Percentiles rank a stretch among this genome's conserved stretches.
phyloP scores from a whole-genome alignment of 2,329 filamentous ascomycete species.

The Trichoderma polysporum region DNA sequence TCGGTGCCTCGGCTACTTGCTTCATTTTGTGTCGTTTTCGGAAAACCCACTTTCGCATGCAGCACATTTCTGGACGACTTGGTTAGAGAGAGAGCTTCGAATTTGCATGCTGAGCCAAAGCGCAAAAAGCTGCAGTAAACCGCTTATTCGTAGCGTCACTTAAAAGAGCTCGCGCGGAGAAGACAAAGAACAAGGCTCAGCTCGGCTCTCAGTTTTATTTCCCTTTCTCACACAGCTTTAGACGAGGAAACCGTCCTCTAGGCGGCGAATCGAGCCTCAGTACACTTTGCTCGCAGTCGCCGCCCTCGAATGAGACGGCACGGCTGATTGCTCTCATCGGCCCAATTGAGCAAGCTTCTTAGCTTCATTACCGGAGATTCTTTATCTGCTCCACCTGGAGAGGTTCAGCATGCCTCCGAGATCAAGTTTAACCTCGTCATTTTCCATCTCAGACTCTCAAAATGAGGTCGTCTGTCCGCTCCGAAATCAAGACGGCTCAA shows the following conservation, averaged over 20 bases:
- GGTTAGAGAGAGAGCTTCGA: neutral
- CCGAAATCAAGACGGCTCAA: constrained; percentile 92
- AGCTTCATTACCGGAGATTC: constrained; percentile 23
- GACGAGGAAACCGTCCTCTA: neutral
- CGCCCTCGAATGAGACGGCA: constrained; percentile 31
- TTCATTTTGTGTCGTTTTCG: neutral
- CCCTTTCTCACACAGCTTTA: neutral
- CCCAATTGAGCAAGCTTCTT: constrained; percentile 34
- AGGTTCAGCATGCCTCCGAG: constrained; percentile 81
- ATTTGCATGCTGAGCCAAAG: neutral
- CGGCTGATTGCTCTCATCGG: constrained; percentile 24
- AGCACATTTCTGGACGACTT: constrained; percentile 3
- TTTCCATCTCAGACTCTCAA: constrained; percentile 86
- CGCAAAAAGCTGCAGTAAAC: neutral
- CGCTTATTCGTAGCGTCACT: neutral
- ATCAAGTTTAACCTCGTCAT: constrained; percentile 82
- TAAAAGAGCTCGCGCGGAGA: neutral
- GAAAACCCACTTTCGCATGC: constrained; percentile 6
- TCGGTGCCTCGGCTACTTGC: constrained; percentile 5
- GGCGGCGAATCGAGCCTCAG: constrained; percentile 21
- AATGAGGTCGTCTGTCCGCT: constrained; percentile 97
- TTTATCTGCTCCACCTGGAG: constrained; percentile 47
- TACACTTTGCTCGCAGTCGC: constrained; percentile 24
- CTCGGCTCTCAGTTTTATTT: neutral
- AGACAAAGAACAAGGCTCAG: neutral